Evolutionary conservation across 148 eudicot species (phyloP).

Genomic region (Fagopyrum esculentum): DNA sequence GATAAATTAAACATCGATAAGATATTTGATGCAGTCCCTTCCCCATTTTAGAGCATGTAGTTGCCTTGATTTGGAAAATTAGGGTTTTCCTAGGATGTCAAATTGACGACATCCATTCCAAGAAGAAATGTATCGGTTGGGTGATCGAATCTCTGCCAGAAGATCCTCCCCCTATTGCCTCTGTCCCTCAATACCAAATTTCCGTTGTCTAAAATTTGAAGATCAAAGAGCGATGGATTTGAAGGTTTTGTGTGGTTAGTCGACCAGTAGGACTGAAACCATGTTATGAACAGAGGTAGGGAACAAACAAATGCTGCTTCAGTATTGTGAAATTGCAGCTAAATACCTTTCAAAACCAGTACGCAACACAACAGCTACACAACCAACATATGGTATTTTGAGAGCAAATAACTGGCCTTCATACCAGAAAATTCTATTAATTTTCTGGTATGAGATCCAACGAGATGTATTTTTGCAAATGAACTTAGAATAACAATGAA

Average conservation of each 20-base stretch:
- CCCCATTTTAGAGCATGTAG: background rate
- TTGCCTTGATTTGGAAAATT: background rate
- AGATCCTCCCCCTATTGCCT: no score
- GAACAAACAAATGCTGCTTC: no score
- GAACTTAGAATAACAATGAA: no score
- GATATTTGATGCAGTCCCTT: background rate
- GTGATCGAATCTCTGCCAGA: background rate
- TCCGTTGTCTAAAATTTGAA: background rate
- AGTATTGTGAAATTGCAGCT: no score
- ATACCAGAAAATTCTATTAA: no score
- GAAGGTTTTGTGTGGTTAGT: background rate
- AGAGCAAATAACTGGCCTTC: no score
- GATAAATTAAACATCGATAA: background rate
- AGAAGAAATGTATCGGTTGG: background rate
- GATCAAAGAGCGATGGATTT: background rate
- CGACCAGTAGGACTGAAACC: background rate
- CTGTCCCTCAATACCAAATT: background rate
- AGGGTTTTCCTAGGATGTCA: background rate
- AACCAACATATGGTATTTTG: no score
- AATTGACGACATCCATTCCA: background rate
- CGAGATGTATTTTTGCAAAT: no score
- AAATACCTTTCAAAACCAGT: no score
- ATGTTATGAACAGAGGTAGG: no score
- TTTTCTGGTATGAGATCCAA: no score
- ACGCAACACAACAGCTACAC: no score